phyloP scores from a whole-genome alignment of 73 alveolate species.

The Stentor roeselii region DNA sequence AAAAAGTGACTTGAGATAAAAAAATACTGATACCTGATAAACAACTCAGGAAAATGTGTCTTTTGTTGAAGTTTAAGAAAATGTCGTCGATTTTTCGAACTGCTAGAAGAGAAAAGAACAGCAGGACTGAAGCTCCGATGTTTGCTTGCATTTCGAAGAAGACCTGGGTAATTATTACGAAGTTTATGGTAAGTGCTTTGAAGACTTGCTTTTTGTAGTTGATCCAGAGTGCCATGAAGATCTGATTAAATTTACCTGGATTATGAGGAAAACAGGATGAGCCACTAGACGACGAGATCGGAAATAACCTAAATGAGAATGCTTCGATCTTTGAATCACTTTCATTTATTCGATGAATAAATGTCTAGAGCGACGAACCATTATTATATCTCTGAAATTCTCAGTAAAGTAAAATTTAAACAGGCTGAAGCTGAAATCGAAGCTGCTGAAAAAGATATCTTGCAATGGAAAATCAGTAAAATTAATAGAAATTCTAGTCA shows the following conservation, averaged over 20 bases:
- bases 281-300: neutral
- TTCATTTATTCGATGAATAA: too few relatives aligned
- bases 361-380: too few relatives aligned
- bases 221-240: neutral
- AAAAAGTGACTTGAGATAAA: neutral
- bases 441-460: too few relatives aligned
- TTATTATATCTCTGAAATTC: too few relatives aligned
- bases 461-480: too few relatives aligned
- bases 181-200: neutral
- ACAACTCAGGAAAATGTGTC: neutral
- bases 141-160: neutral
- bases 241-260: neutral
- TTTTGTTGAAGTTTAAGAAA: neutral
- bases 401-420: too few relatives aligned
- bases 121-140: neutral
- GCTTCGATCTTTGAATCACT: too few relatives aligned
- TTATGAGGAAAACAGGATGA: neutral
- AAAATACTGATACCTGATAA: neutral
- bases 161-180: neutral
- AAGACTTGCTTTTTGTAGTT: neutral
- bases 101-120: neutral
- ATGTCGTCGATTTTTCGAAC: neutral
- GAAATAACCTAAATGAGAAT: conserved; percentile 1
- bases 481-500: too few relatives aligned
- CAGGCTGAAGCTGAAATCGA: too few relatives aligned